Conservation (phyloP, 495 filamentous ascomycete species). For the Amorphotheca resinae region DNA sequence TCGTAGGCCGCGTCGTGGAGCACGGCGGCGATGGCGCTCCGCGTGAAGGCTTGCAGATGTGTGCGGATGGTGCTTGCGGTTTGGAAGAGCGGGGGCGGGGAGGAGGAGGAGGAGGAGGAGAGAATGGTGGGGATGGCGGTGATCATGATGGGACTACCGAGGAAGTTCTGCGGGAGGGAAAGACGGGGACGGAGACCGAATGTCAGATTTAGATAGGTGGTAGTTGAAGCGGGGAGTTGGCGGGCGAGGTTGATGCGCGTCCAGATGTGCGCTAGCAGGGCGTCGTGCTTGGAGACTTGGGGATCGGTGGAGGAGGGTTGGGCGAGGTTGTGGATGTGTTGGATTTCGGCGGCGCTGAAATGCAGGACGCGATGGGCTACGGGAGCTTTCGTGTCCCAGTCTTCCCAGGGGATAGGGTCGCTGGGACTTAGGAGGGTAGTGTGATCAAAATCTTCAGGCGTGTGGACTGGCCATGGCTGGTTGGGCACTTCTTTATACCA, state of each 20-base stretch:
- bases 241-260: conserved; percentile 26
- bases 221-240: conserved; percentile 12
- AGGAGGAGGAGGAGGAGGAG: not conserved
- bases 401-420: conserved; percentile 25
- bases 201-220: conserved; percentile 24
- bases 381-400: conserved; percentile 23
- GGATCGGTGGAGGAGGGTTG: not conserved
- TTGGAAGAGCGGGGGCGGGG: conserved; percentile 11
- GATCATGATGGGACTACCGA: conserved; percentile 25
- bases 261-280: conserved; percentile 29
- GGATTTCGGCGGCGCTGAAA: conserved; percentile 19
- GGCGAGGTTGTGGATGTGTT: conserved; percentile 16
- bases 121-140: conserved; percentile 11
- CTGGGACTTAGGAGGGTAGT: conserved; percentile 20
- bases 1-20: conserved; percentile 27
- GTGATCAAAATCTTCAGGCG: conserved; percentile 14
- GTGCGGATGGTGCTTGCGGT: conserved; percentile 23
- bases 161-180: conserved; percentile 24
- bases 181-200: conserved; percentile 25
- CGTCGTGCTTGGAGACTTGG: conserved; percentile 26
- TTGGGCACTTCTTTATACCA: conserved; percentile 22
- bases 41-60: conserved; percentile 24
- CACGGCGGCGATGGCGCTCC: conserved; percentile 21
- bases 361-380: conserved; percentile 24
- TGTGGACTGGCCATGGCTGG: conserved; percentile 16